Base-by-base conservation (phyloP, 139 green algal species). In the Spirogloea muscicola region DNA sequence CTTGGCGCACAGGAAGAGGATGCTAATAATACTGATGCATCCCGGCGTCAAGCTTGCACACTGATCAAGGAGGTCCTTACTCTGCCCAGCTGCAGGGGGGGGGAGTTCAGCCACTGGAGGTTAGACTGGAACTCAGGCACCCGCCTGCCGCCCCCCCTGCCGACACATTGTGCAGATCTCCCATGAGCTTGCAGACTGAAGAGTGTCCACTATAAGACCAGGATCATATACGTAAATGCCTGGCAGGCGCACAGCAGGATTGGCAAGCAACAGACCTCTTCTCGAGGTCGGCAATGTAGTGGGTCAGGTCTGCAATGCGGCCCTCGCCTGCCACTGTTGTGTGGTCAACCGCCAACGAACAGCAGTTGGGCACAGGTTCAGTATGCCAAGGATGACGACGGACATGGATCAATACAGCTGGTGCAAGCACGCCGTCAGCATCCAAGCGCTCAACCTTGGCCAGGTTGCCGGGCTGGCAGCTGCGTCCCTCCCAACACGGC, bases 281-380 rank as follows among this genome's bases (percentile, higher is more conserved):
- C 73, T 92, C 88, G 34, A 91, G 40, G 61, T 88, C 81, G 27
- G 71, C 71, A 33, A 92, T 91, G 79, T 84, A 92, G 27, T 85
- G 73, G 74, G 84, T 86, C 74, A 90, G 89, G 48, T 89, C 81
- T 0, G 74, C 77, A 13, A 90, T 78, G 1, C 87, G 76, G 10
- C 61, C 68, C 4, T 25, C 49, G 16, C 59, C 59, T 68, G 59
- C 59, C 43, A 51, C 10, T 13, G 43, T 13, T 51, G 43, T 49
- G 59, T 34, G 37, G 18, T 37, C 21, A 36, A 39, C 38, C 38
- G 36, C 2, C 21, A n/a, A 44, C 38, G 9, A 16, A 49, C 38
- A 27, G 34, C 18, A 3, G 59, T 37, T 25, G 9, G 36, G 38
- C 21, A 34, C 38, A 25, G 34, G 37, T 21, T 37, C 59, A 68